Base-by-base conservation (phyloP, 2,329 filamentous ascomycete species). In the Niveomyces coronatus region DNA sequence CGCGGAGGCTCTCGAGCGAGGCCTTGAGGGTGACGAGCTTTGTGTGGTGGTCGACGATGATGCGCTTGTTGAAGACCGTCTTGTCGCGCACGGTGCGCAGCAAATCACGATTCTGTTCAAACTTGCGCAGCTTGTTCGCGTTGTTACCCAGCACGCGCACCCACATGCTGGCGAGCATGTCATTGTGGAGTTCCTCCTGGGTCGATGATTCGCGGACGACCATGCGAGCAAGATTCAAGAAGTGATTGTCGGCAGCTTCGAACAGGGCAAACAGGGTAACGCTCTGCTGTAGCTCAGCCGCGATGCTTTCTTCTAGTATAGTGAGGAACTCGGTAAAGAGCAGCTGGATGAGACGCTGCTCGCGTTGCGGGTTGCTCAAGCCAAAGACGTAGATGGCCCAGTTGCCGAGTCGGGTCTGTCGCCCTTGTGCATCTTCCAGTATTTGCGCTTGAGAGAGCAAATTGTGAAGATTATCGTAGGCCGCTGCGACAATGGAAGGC, bases 221-320 rank as follows among this genome's bases (percentile, higher is more conserved):
- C 5, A 79, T 83, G 44, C 87, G 81, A 45, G 85, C 85, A 1
- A 95, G 71, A 56, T 91, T 93, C 44, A 87, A 72, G 60, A 95
- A 94, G 56, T 94, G 86, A 37, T 79, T 75, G 61, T 96, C 89
- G 49, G 95, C 87, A 42, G 79, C 76, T 56, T 94, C 87, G 58
- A 95, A 95, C n/a, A 94, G 77, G 4, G 76, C 76, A 57, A 94
- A 94, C 11, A 95, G 75, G 1, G 78, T 74, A 2, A 87, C 74
- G 28, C 81, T 83, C 60, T 89, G 82, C 38, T 79, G 79, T 15
- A 95, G 70, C 60, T 96, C 88, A 47, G 75, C 82, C 50, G 82
- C 77, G 56, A 95, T 93, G 43, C 84, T 82, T 45, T 94, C 86
- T 62, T 96, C 89, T 16, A 95, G 76, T 1, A 91, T 84, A 24